Evolutionary conservation across 768 basidiomycete genomes (phyloP), one percentile per base, ranked within the genome.

Genomic region (Albatrellus ellisii): DNA sequence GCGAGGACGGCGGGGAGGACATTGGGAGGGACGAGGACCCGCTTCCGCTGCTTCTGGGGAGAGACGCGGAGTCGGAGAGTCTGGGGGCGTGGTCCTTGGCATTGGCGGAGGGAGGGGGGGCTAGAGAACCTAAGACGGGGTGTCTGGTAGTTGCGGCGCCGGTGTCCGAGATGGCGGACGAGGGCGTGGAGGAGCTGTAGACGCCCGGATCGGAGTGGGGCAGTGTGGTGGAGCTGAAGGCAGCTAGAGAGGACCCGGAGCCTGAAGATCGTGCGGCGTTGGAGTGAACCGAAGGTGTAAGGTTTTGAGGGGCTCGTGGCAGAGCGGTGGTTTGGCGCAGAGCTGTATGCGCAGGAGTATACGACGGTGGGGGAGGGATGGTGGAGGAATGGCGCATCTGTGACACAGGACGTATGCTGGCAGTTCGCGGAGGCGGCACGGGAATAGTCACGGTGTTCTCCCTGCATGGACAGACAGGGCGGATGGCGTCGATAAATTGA

Each of bases 391-490:
- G 9, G 35, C 6, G 4, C 6, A 27, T 14, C 18, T 38, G 46
- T 14, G 39, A 43, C 7, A 37, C 26, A 4, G 52, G 26, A 33
- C 45, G 38, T 33, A 54, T 44, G 2, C 51, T 52, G 9, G 48
- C 17, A 10, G 51, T 47, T 36, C 49, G 51, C 25, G 49, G 40
- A 34, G 52, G 46, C 7, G 44, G 51, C 14, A 44, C 46, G 17
- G 41, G 49, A 11, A 43, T 47, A 18, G 50, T 56, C 22, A 58
- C 54, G 3, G 66, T 62, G 47, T 73, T 81, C 27, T 70, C 62
- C 56, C 77, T 80, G 65, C 84, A 88, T 4, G 83, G 84, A 53
- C 84, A 87, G 29, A 86, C 70, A 4, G 68, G 62, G 36, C 70
- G 69, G 51, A 87, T 75, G 4, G 70, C 60, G 22, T 75, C 66